Evolutionary conservation across 345 rosid species (phyloP), one percentile per base, ranked within the genome.

Genomic region (Combretum micranthum): DNA sequence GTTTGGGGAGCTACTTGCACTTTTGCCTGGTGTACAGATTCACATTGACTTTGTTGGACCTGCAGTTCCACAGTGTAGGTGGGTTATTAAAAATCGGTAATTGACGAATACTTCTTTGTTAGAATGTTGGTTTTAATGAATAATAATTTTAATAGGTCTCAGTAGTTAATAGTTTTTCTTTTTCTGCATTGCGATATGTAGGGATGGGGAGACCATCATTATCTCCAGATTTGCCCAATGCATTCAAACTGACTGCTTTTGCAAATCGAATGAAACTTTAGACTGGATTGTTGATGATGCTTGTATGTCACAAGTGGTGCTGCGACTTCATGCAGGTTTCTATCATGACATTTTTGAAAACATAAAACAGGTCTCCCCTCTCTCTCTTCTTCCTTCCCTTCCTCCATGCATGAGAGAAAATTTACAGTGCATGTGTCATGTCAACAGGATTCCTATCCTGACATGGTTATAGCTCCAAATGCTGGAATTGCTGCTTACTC

Each of bases 401-500:
- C 32, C 32, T 7, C 3, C 39, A 32, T 32, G 39, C 39, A 32
- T 32, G 39, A 32, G 39, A 32, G 32, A 20, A 42, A 22, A 14
- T 62, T 55, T 50, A 50, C 66, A 52, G 62, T 44, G 54, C 52
- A 50, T 61, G 13, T 52, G 20, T 44, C 65, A 44, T 64, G 23
- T 60, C 54, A 52, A 54, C 79, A 89, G 96, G 73, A 80, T 72
- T 75, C 85, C 42, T 67, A 62, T 68, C 95, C 94, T 57, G 79
- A 86, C 68, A 54, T 88, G 59, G 56, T 93, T 64, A 74, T 93
- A 61, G 94, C 87, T 67, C 92, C 84, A 44, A 93, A 93, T 71
- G 97, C 90, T 15, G 97, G 96, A 57, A 49, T 89, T 48, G 90
- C 90, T 61, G 97, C 97, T 59, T 89, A 83, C 62, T 71, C 94